Evolutionary conservation across 495 filamentous ascomycete species (phyloP).

Genomic region (Hamigera avellanea): DNA sequence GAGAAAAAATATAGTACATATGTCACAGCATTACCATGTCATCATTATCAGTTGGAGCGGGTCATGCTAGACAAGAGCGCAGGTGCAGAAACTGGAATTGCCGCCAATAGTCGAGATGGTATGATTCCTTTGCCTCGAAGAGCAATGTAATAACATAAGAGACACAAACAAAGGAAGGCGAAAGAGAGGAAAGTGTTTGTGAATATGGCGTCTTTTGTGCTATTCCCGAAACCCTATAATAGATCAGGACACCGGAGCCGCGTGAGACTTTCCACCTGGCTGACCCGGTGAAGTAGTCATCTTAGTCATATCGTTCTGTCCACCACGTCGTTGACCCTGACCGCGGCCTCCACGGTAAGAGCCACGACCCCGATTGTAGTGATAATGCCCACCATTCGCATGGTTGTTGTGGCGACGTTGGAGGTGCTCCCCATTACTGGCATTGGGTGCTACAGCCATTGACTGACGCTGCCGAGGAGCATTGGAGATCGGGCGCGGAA

Average conservation of each 20-base stretch:
- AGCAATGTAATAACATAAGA: no score
- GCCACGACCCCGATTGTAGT: constrained; percentile 24
- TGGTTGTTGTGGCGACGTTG: constrained; percentile 29
- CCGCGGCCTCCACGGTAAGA: constrained; percentile 34
- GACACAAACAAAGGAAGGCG: background rate
- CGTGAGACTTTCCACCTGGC: constrained; percentile 20
- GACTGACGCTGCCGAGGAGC: constrained; percentile 19
- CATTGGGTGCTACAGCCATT: constrained; percentile 11
- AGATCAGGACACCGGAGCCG: constrained; percentile 17
- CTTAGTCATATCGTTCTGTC: constrained; percentile 21
- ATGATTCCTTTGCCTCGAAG: no score
- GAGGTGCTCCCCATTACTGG: constrained; percentile 18
- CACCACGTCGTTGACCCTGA: constrained; percentile 32
- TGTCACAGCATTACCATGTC: constrained; percentile 13
- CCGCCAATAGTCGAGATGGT: no score
- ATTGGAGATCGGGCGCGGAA: constrained; percentile 65
- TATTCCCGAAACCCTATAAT: background rate
- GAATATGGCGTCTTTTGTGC: background rate
- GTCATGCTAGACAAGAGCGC: background rate
- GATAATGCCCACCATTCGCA: constrained; percentile 25
- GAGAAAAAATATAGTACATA: constrained; percentile 23
- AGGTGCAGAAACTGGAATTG: background rate
- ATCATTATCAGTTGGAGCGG: constrained; percentile 10
- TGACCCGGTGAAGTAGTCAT: constrained; percentile 17
- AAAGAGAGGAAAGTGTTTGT: background rate